These are phyloP conservation scores for Myxozyma neotropica DNA, from an alignment of 805 yeast genomes.

Conservation along the genomic window DNA sequence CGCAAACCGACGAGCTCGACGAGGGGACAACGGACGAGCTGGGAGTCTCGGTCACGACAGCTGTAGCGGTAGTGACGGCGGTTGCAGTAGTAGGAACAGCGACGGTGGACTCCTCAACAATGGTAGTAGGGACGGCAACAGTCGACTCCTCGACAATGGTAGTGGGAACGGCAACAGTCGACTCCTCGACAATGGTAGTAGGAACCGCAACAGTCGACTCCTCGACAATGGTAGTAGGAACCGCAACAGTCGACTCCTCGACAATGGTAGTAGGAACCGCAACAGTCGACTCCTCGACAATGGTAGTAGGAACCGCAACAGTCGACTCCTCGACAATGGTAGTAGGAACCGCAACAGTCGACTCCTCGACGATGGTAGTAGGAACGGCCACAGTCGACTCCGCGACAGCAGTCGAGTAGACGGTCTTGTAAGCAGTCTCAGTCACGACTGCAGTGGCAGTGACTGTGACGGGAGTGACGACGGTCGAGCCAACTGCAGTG, in stretches of 20 bases:
- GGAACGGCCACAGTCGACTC: slow-evolving; percentile 24
- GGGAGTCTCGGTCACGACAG: slow-evolving; percentile 16
- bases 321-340: slow-evolving; percentile 21
- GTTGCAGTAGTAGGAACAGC: slow-evolving; percentile 23
- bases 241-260: slow-evolving; percentile 15
- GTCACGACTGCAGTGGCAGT: slow-evolving; percentile 25
- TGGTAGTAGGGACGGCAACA: slow-evolving; percentile 21
- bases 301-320: slow-evolving; percentile 18
- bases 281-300: slow-evolving; percentile 12
- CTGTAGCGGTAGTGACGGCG: slow-evolving; percentile 11
- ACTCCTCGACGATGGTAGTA: slow-evolving; percentile 20
- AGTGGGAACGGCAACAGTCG: slow-evolving; percentile 22
- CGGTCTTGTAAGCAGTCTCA: slow-evolving; percentile 18
- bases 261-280: slow-evolving; percentile 21
- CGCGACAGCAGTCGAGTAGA: slow-evolving; percentile 22
- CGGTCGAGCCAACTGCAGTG: slow-evolving; percentile 28
- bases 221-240: slow-evolving; percentile 10
- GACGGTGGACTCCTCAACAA: slow-evolving; percentile 14
- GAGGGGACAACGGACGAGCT: slow-evolving; percentile 16
- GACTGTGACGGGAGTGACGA: slow-evolving; percentile 24
- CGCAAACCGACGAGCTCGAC: slow-evolving; percentile 28
- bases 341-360: slow-evolving; percentile 15
- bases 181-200: slow-evolving; percentile 14
- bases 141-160: slow-evolving; percentile 24
- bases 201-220: slow-evolving; percentile 15